Evolutionary conservation across 2,329 filamentous ascomycete genomes (phyloP), one percentile per base, ranked within the genome.

Genomic region (Myriosclerotinia duriaeana): DNA sequence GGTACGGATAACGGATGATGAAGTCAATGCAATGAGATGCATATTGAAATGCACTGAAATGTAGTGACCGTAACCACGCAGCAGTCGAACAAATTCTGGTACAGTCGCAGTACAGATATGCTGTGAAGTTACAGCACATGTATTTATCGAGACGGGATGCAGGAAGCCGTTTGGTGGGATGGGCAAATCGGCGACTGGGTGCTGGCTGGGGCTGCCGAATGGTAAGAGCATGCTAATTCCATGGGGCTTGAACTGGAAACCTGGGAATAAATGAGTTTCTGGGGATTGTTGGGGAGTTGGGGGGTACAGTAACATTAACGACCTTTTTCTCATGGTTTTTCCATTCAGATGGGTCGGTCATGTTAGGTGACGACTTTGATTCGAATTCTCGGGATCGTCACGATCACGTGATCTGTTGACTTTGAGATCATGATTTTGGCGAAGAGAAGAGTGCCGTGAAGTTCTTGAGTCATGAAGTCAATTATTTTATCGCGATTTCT

Each of bases 121-220:
- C 4, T 26, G 54, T 65, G 46, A 46, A 60, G 44, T 59, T 60
- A 60, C 63, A 65, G 63, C 63, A 61, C 44, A 65, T 61, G 46
- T 38, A 53, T 65, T 53, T 60, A 60, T 65, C 54, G 54, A 60
- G 54, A 60, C 64, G 64, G 53, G 36, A 60, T 65, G 64, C 54
- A 61, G 26, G 64, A 65, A 65, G 54, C 64, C 64, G 64, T 65
- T 65, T 53, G 54, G 54, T 61, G 30, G 53, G 62, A 38, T 65
- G 53, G 46, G 38, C 12, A n/a, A 53, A 60, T 65, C 64, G 55
- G 64, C 64, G 64, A 65, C 64, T 65, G 60, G 60, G 59, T 9
- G 36, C 46, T 40, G 36, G 48, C 6, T n/a, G 8, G n/a, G 42
- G 26, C 17, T 36, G 56, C n/a, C 12, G 22, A 36, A 26, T 44